Evolutionary conservation across 495 filamentous ascomycete genomes (phyloP).

Genomic region (Evansstolkia leycettana): DNA sequence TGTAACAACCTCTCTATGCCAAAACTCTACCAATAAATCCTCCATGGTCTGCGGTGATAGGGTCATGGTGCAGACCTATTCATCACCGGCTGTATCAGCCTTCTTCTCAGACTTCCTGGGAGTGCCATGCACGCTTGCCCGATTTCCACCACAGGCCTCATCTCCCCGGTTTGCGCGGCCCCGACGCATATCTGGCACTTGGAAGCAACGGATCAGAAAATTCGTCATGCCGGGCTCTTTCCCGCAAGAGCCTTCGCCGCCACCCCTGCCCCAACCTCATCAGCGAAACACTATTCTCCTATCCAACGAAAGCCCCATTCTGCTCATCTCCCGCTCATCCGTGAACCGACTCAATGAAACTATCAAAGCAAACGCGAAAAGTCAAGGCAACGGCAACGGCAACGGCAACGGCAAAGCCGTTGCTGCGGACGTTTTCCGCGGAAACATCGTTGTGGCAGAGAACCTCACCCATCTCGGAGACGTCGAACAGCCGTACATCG

Average conservation of each 20-base stretch:
- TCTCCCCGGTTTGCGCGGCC: conserved; percentile 51
- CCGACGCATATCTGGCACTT: conserved; percentile 4
- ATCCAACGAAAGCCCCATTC: conserved; percentile 86
- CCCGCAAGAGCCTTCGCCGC: conserved; percentile 38
- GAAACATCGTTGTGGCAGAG: conserved; percentile 67
- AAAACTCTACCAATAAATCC: conserved; percentile 18
- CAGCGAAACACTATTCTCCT: conserved; percentile 52
- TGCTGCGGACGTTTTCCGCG: conserved; percentile 63
- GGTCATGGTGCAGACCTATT: conserved; percentile 56
- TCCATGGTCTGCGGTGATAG: conserved; percentile 72
- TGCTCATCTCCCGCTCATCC: conserved; percentile 69
- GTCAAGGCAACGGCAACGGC: conserved; percentile 2
- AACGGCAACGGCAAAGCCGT: conserved; percentile 36
- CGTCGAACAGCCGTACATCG: conserved; percentile 41
- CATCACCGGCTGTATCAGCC: conserved; percentile 43
- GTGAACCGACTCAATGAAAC: conserved; percentile 62
- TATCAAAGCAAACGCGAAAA: conserved; percentile 42
- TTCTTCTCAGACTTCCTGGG: conserved; percentile 67
- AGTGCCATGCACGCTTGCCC: conserved; percentile 66
- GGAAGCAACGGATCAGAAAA: conserved; percentile 21
- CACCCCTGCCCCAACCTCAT: conserved; percentile 12
- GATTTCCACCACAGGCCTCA: conserved; percentile 53
- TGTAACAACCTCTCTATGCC: conserved; percentile 31
- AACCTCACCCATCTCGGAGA: conserved; percentile 24
- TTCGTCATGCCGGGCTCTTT: conserved; percentile 44